Conservation (phyloP, 768 basidiomycete genomes). For the Lactifluus hygrophoroides region DNA sequence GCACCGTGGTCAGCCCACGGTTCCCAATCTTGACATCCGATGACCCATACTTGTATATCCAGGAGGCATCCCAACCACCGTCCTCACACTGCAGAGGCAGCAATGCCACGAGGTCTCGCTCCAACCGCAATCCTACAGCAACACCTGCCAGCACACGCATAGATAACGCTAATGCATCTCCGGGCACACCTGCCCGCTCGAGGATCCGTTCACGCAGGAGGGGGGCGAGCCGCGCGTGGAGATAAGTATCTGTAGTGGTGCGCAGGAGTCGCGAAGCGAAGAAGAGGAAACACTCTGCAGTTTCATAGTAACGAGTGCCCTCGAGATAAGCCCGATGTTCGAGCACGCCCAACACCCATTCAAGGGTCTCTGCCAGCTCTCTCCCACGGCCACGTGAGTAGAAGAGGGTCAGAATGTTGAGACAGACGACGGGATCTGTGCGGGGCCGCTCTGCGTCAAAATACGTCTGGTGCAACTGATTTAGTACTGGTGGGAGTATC, state of each 20-base stretch:
- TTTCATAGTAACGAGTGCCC: conserved; percentile 48
- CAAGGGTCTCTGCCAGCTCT: conserved; percentile 36
- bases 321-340: conserved; percentile 44
- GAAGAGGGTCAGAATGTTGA: conserved; percentile 43
- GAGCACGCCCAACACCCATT: conserved; percentile 44
- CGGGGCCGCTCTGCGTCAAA: conserved; percentile 44
- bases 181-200: conserved; percentile 42
- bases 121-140: conserved; percentile 33
- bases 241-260: conserved; percentile 25
- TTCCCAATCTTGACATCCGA: conserved; percentile 44
- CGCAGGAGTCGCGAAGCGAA: conserved; percentile 40
- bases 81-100: conserved; percentile 43
- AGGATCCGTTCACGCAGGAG: conserved; percentile 38
- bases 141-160: conserved; percentile 45
- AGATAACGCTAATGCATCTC: conserved; percentile 47
- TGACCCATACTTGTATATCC: conserved; percentile 49
- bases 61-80: conserved; percentile 47
- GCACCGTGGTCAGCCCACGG: conserved; percentile 44
- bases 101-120: conserved; percentile 39
- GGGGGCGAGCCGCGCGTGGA: conserved; percentile 32
- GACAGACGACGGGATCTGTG: conserved; percentile 46
- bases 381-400: conserved; percentile 40
- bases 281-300: conserved; percentile 45
- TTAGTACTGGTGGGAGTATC: not conserved
- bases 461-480: conserved; percentile 34